Evolutionary conservation across 1,284 basidiomycete genomes (phyloP).

Genomic region (Tilletia walkeri): DNA sequence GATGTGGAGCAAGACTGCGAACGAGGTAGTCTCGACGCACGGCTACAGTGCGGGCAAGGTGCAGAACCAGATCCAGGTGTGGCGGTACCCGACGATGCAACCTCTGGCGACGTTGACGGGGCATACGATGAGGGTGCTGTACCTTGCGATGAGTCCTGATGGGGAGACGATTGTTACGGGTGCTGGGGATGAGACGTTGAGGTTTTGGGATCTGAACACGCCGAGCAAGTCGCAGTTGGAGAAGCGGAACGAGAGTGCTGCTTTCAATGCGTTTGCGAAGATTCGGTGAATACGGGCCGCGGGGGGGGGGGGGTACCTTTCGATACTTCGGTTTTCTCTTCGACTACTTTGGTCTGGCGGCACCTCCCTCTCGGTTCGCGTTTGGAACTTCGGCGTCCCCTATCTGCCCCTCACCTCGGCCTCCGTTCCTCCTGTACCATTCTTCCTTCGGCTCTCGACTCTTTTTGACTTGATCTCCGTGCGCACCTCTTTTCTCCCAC

Average conservation of each 20-base stretch:
- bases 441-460: too few relatives aligned
- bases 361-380: too few relatives aligned
- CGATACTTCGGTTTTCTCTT: too few relatives aligned
- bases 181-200: conserved; percentile 92
- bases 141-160: conserved; percentile 93
- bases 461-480: too few relatives aligned
- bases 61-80: conserved; percentile 97
- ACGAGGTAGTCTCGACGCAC: conserved; percentile 95
- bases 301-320: too few relatives aligned
- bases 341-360: too few relatives aligned
- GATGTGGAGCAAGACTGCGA: conserved; percentile 87
- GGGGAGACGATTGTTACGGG: conserved; percentile 97
- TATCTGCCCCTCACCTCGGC: too few relatives aligned
- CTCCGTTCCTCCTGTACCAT: too few relatives aligned
- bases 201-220: conserved; percentile 70
- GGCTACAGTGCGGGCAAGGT: conserved; percentile 90
- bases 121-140: conserved; percentile 81
- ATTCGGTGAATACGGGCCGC: conserved; percentile 45
- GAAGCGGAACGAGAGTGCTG: conserved; percentile 34
- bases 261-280: conserved; percentile 50
- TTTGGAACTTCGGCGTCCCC: too few relatives aligned
- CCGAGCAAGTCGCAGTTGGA: conserved; percentile 33
- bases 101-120: conserved; percentile 85
- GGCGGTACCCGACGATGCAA: conserved; percentile 79
- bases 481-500: too few relatives aligned